Evolutionary conservation across 2,329 filamentous ascomycete species (phyloP), one percentile per base, ranked within the genome.

Genomic region (Arthrobotrys conoides): DNA sequence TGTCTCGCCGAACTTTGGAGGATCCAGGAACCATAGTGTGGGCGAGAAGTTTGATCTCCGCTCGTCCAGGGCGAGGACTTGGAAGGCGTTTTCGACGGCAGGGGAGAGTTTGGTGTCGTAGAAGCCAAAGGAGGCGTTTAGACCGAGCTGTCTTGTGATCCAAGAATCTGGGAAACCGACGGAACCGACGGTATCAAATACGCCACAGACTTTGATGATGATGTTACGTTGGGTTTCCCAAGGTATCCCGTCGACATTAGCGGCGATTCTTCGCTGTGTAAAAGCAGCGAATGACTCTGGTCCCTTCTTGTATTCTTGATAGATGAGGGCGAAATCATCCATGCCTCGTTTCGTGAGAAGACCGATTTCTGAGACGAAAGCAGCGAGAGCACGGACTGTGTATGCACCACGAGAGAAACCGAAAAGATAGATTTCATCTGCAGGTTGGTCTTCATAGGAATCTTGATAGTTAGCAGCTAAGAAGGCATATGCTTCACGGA

Each of bases 31-130:
- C 76, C 69, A 79, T 10, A 79, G 22, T 9, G 76, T 79, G 0
- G 76, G 76, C 8, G 49, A 44, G 41, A 79, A 79, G 27, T 73
- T 73, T 8, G 78, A 82, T 0, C 88, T 85, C 53, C 85, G 85
- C 80, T 89, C 88, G 57, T 89, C 88, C 0, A 89, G 84, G 1
- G 87, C 87, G 0, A 89, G 83, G 0, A 87, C 88, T 53, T 89
- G 88, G 77, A 88, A 89, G 0, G 88, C 88, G 75, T 89, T 86
- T 46, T 88, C 86, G 3, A 89, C 83, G n/a, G 83, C 76, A 8
- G 71, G 76, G 1, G 76, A 75, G 18, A 79, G 70, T 20, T 79
- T 79, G 16, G 76, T 73, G 22, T 79, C 44, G 16, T 79, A 79
- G 44, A 75, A 79, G 3, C 79, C 73, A 38, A 79, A 79, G 4